These are phyloP conservation scores for Exophiala calicioides DNA, from an alignment of 2,329 filamentous ascomycete genomes.

Conservation along the genomic window DNA sequence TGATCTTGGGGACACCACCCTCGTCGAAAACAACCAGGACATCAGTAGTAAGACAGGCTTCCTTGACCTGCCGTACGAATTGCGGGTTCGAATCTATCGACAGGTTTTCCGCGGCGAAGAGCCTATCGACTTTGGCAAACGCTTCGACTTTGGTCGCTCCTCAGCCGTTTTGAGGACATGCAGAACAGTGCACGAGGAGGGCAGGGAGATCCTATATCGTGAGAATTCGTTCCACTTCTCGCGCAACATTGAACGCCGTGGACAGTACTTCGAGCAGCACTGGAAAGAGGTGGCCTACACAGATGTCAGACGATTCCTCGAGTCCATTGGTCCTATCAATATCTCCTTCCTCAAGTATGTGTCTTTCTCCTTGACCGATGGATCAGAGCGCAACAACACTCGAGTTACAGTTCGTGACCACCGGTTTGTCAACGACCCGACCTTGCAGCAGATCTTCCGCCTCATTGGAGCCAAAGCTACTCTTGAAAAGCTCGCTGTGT, in stretches of 20 bases:
- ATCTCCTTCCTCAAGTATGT: conserved; percentile 49
- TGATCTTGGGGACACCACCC: neutral
- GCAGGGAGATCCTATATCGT: conserved; percentile 51
- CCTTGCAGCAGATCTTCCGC: conserved; percentile 48
- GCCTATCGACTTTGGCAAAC: conserved; percentile 39
- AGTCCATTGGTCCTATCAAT: conserved; percentile 51
- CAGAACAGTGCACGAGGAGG: conserved; percentile 48
- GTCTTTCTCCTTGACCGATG: conserved; percentile 49
- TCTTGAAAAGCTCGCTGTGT: conserved; percentile 45
- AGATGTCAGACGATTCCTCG: conserved; percentile 47
- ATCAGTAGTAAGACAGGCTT: conserved; percentile 31
- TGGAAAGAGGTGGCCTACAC: conserved; percentile 52
- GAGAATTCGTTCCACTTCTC: conserved; percentile 51
- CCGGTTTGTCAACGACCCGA: conserved; percentile 51
- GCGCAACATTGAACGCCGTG: conserved; percentile 39
- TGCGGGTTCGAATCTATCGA: conserved; percentile 52
- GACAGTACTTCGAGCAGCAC: conserved; percentile 42
- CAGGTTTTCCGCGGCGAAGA: conserved; percentile 41
- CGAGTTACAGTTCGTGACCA: conserved; percentile 37
- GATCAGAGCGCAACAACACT: conserved; percentile 43
- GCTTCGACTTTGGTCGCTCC: conserved; percentile 43
- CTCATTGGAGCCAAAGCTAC: conserved; percentile 44
- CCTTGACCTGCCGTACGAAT: conserved; percentile 43
- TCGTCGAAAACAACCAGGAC: neutral
- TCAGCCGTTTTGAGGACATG: conserved; percentile 50